Base-by-base conservation (phyloP, 257 asterid species). In the Dorcoceras hygrometricum region DNA sequence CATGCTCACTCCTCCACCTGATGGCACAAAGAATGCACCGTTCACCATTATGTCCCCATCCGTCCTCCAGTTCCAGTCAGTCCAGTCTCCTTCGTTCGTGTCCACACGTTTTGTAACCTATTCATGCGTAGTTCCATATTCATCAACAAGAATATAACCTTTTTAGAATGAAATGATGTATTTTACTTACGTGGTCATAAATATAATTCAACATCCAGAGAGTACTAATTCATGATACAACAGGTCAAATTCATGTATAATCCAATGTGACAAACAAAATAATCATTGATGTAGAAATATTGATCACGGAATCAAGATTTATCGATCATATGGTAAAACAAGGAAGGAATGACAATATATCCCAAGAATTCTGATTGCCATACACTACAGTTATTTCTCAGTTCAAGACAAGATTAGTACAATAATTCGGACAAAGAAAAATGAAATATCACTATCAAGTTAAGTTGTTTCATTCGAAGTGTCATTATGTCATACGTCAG, bases 11-110 rank as follows among this genome's bases (percentile, higher is more conserved):
- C 95, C 95, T 27, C 73, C 88, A 8, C 96, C 97, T 0, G 97
- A 91, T 24, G 95, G 87, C 19, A 91, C 96, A 29, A 91, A 91
- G 74, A 82, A 88, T 4, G 97, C 97, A n/a, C 96, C 97, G 34
- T 91, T 91, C 23, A 79, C 89, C 86, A 91, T 4, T 62, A 83
- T 50, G 73, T 91, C 97, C 23, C 91, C 96, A 4, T 83, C 82
- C 2, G 97, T 81, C 82, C 93, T 88, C 97, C 97, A 91, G 61
- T 88, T 91, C 96, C 97, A 91, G 26, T 59, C 78, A 9, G 79
- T 73, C 96, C 97, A 91, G 29, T 77, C 91, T 65, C 78, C 81
- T 68, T 88, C 87, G 3, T 59, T 73, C 24, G 87, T 75, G 19
- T 75, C 89, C 80, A 86, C 95, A 0, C 95, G 92, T 74, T 81